Percentiles rank a stretch among this genome's conserved stretches.
Conservation (phyloP, 805 yeast genomes). For the Torulaspora maleeae region DNA sequence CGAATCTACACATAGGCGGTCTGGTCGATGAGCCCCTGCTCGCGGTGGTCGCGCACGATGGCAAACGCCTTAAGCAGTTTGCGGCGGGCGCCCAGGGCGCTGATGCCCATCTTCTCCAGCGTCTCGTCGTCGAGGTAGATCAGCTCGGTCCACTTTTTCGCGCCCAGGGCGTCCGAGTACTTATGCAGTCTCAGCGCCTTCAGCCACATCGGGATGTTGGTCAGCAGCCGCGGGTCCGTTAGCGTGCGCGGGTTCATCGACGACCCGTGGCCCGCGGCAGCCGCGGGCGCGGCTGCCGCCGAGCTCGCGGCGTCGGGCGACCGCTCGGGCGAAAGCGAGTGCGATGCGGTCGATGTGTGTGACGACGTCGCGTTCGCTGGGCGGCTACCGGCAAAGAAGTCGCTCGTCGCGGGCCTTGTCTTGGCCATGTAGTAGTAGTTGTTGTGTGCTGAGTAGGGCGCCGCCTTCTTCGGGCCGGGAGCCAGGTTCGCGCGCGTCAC, state of each 20-base stretch:
- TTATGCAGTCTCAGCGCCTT: conserved; percentile 86
- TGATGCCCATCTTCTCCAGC: conserved; percentile 75
- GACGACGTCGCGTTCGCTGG: not conserved
- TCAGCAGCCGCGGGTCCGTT: conserved; percentile 51
- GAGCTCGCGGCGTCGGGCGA: conserved; percentile 1
- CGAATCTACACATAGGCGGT: conserved; percentile 19
- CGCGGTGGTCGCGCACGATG: conserved; percentile 60
- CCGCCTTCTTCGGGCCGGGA: conserved; percentile 5
- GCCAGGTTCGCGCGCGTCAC: conserved; percentile 9
- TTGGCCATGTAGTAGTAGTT: conserved; percentile 6
- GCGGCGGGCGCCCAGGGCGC: conserved; percentile 93
- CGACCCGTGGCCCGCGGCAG: conserved; percentile 14
- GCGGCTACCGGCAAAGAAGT: conserved; percentile 2
- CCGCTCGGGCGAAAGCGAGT: conserved; percentile 9
- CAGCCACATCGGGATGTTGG: conserved; percentile 89
- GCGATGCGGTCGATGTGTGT: not conserved
- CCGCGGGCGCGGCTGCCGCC: not conserved
- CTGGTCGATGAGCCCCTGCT: conserved; percentile 36
- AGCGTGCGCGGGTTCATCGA: conserved; percentile 48
- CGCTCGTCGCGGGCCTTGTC: conserved; percentile 2
- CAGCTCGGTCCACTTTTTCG: conserved; percentile 73
- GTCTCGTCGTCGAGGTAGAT: conserved; percentile 63
- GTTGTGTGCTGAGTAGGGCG: conserved; percentile 2
- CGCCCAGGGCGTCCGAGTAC: conserved; percentile 79
- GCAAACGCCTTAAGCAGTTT: conserved; percentile 89